phyloP scores from a whole-genome alignment of 2,329 filamentous ascomycete species.

The Hymenoscyphus albidus region DNA sequence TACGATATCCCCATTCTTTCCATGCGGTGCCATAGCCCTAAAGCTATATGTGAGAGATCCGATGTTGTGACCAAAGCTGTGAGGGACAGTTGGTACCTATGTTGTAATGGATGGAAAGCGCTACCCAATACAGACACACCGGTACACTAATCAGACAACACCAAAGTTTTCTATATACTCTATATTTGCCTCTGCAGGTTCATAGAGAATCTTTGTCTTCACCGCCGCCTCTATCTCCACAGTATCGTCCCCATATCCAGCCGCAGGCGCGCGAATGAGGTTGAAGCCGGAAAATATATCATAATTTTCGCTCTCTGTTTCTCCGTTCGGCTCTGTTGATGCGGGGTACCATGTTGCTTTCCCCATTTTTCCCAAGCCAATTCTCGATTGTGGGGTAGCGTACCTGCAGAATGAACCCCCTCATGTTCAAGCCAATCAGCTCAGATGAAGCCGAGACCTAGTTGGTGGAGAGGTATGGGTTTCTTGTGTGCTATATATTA shows the following conservation, averaged over 20 bases:
- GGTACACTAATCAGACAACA: neutral
- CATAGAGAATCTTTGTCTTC: neutral
- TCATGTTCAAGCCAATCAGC: neutral
- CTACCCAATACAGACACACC: too few relatives aligned
- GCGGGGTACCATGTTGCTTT: constrained; percentile 1
- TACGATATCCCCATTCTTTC: neutral
- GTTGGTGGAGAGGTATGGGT: neutral
- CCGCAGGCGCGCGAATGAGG: constrained; percentile 3
- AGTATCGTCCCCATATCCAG: neutral
- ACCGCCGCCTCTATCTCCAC: neutral
- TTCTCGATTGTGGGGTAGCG: neutral
- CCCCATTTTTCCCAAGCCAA: neutral
- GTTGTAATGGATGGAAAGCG: neutral
- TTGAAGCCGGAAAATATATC: neutral
- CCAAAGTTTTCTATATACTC: neutral
- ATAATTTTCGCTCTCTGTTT: neutral
- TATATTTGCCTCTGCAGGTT: neutral
- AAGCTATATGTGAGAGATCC: neutral
- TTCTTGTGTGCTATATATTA: neutral
- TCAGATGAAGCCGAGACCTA: neutral
- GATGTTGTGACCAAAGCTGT: neutral
- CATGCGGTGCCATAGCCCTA: neutral
- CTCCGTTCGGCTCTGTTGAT: neutral
- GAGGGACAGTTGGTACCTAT: neutral
- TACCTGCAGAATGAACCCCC: neutral